These are phyloP conservation scores for Cordyceps javanica DNA, from an alignment of 2,329 filamentous ascomycete species.

Conservation along the genomic window DNA sequence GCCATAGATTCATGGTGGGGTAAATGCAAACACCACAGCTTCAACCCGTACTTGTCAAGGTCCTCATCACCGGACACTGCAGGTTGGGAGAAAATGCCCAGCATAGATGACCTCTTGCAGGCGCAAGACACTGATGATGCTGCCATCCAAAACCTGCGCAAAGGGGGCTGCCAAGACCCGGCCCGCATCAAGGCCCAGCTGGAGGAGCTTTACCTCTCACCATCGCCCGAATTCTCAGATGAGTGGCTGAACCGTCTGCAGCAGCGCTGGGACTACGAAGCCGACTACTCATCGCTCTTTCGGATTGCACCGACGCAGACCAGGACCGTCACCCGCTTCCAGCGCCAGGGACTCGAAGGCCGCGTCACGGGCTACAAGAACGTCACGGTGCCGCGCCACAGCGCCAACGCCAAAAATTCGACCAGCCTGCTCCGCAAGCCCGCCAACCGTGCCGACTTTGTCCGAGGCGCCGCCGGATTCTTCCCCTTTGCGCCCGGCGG, in stretches of 20 bases:
- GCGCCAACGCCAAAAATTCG: constrained; percentile 89
- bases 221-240: constrained; percentile 70
- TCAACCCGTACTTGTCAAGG: background rate
- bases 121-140: constrained; percentile 20
- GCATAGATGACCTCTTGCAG: constrained; percentile 30
- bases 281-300: constrained; percentile 79
- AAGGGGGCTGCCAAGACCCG: constrained; percentile 37
- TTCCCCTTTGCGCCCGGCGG: constrained; percentile 92
- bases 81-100: constrained; percentile 21
- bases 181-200: constrained; percentile 64
- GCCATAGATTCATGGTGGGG: constrained; percentile 8
- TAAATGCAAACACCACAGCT: constrained; percentile 23
- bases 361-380: constrained; percentile 90
- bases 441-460: constrained; percentile 80
- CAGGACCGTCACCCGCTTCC: constrained; percentile 89
- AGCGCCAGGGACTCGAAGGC: constrained; percentile 84
- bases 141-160: constrained; percentile 11
- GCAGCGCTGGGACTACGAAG: constrained; percentile 77
- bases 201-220: constrained; percentile 71
- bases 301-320: constrained; percentile 85
- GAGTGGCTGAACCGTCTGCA: constrained; percentile 88
- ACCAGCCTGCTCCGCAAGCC: constrained; percentile 84
- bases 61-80: background rate
- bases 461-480: constrained; percentile 85
- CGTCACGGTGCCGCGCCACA: constrained; percentile 83